Evolutionary conservation across 164 flowering plant genomes (phyloP).

Genomic region (Sedum album): DNA sequence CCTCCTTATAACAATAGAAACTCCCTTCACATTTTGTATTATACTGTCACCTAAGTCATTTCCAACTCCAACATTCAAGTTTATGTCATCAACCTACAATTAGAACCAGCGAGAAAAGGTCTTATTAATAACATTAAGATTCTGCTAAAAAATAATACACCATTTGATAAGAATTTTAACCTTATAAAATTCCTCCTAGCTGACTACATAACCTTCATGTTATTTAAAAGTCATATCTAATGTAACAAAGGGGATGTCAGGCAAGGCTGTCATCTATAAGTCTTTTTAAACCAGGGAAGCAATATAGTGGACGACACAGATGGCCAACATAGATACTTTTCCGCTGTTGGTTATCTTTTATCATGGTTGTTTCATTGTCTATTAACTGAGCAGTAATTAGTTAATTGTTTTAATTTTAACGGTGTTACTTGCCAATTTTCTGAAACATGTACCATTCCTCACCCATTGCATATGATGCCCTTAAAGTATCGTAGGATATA

Average conservation of each 20-base stretch:
- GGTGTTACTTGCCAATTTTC: background rate
- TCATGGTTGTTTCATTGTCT: background rate
- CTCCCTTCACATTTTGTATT: constrained; percentile 79
- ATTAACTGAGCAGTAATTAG: background rate
- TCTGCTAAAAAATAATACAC: background rate
- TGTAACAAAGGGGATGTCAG: background rate
- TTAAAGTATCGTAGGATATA: background rate
- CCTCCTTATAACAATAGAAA: constrained; percentile 69
- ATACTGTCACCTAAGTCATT: constrained; percentile 65
- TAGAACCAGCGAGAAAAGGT: background rate
- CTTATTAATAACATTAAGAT: background rate
- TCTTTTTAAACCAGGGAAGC: background rate
- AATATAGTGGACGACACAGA: background rate
- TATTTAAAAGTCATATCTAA: background rate
- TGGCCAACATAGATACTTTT: background rate
- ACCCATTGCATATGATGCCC: no score
- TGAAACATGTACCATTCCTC: background rate
- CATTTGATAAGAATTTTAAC: background rate
- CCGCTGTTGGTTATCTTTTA: background rate
- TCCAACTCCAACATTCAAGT: constrained; percentile 73
- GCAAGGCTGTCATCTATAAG: background rate
- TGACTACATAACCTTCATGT: background rate
- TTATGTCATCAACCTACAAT: constrained; percentile 70
- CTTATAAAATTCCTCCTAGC: background rate
- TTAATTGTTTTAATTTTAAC: background rate